Evolutionary conservation across 2,329 filamentous ascomycete species (phyloP).

Genomic region (Juglanconis sp.): DNA sequence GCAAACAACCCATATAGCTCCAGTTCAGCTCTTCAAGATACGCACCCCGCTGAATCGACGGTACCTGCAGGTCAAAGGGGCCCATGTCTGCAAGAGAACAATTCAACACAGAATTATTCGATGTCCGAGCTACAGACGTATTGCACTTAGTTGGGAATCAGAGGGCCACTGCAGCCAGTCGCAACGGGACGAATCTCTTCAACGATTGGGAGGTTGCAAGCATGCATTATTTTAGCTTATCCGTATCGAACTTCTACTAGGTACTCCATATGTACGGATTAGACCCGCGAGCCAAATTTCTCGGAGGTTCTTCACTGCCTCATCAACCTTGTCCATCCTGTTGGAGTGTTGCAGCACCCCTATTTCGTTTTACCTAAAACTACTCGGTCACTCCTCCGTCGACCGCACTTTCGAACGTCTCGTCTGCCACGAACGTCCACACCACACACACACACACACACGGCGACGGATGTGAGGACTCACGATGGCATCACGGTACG

Average conservation of each 20-base stretch:
- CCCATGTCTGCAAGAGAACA: neutral
- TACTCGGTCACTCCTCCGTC: neutral
- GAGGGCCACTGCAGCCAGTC: neutral
- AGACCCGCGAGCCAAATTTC: conserved; percentile 5
- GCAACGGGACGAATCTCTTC: neutral
- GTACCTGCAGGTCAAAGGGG: neutral
- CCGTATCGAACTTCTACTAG: too few species aligned
- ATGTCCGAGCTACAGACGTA: too few species aligned
- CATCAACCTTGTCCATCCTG: neutral
- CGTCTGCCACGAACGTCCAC: neutral
- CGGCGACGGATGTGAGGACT: conserved; percentile 13
- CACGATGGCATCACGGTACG: conserved; percentile 27
- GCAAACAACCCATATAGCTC: neutral
- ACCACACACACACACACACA: neutral
- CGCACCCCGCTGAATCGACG: neutral
- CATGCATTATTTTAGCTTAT: neutral
- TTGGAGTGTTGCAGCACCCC: neutral
- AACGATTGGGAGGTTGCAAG: neutral
- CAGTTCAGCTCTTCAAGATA: neutral
- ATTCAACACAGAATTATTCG: too few species aligned
- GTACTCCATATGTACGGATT: too few species aligned
- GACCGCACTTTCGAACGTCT: neutral
- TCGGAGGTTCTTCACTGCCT: neutral
- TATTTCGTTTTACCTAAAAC: neutral
- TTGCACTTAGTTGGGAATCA: too few species aligned